These are phyloP conservation scores for Xylariaceae sp. DNA, from an alignment of 2,329 filamentous ascomycete genomes.

Conservation along the genomic window DNA sequence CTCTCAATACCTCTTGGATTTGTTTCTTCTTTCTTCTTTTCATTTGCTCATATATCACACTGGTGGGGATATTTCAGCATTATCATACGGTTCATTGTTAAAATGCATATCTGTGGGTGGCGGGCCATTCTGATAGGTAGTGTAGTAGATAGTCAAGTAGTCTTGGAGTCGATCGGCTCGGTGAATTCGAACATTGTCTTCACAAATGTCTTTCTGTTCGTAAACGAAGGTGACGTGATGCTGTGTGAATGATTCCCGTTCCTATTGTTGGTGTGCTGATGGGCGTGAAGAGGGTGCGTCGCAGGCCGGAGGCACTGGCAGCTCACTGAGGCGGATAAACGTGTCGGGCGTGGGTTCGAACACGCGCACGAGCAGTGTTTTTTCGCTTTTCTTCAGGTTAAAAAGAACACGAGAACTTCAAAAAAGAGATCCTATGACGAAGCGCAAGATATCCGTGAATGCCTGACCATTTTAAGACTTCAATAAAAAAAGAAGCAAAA, in stretches of 20 bases:
- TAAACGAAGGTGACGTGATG: too few species aligned
- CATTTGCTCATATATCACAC: constrained; percentile 1
- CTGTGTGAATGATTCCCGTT: too few species aligned
- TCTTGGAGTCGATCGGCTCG: too few species aligned
- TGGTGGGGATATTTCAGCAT: not conserved
- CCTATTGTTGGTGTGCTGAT: too few species aligned
- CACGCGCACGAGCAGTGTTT: not conserved
- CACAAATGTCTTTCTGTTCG: too few species aligned
- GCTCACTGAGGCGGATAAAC: not conserved
- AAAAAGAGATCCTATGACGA: not conserved
- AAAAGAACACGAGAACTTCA: not conserved
- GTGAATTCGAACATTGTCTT: too few species aligned
- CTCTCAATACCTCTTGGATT: constrained; percentile 13
- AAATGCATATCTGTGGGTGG: too few species aligned
- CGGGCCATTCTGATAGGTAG: too few species aligned
- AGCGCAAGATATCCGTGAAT: not conserved
- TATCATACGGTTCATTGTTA: too few species aligned
- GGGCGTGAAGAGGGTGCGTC: too few species aligned
- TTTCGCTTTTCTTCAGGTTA: not conserved
- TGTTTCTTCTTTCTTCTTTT: constrained; percentile 16
- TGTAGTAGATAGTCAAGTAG: too few species aligned
- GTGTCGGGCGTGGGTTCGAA: constrained; percentile 19
- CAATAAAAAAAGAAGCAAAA: constrained; percentile 35
- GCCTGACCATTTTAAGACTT: too few species aligned
- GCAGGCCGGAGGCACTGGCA: not conserved